A percentile compares a stretch with the other conserved stretches of the same genome.
These are phyloP conservation scores for Paraleonurus japonicus DNA, from an alignment of 257 asterid genomes.

Conservation along the genomic window DNA sequence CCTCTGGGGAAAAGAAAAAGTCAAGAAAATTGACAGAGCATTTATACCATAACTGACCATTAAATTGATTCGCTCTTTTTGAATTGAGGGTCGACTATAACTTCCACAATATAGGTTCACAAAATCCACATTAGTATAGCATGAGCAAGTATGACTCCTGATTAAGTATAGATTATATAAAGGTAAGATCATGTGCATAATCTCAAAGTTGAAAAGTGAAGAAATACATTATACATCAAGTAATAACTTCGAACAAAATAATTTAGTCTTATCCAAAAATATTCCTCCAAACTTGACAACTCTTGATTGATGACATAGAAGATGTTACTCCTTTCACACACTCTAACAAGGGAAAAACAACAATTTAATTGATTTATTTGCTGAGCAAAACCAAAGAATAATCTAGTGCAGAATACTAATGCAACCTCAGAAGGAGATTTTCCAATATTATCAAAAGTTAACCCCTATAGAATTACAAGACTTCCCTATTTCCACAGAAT, in stretches of 20 bases:
- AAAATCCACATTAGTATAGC: not conserved
- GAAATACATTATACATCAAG: not conserved
- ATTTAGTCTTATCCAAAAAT: not conserved
- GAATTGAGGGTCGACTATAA: not conserved
- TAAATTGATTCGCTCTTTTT: not conserved
- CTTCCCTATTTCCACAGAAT: not conserved
- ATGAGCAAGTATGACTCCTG: not conserved
- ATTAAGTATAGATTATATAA: too few relatives aligned
- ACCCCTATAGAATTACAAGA: not conserved
- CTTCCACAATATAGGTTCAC: not conserved
- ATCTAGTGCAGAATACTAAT: not conserved
- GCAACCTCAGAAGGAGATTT: not conserved
- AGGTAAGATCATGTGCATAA: not conserved
- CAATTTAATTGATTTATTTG: not conserved
- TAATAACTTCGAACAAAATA: not conserved
- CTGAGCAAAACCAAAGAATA: not conserved
- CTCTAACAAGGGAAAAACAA: not conserved
- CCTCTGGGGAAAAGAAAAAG: not conserved
- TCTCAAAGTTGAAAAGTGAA: not conserved
- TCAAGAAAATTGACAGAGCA: constrained; percentile 2
- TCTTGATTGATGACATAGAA: not conserved
- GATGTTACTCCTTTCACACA: not conserved
- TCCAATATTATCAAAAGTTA: not conserved
- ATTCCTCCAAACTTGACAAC: not conserved
- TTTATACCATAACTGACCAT: not conserved